Base-by-base conservation (phyloP, 2,329 filamentous ascomycete species). In the Alternaria sp. region DNA sequence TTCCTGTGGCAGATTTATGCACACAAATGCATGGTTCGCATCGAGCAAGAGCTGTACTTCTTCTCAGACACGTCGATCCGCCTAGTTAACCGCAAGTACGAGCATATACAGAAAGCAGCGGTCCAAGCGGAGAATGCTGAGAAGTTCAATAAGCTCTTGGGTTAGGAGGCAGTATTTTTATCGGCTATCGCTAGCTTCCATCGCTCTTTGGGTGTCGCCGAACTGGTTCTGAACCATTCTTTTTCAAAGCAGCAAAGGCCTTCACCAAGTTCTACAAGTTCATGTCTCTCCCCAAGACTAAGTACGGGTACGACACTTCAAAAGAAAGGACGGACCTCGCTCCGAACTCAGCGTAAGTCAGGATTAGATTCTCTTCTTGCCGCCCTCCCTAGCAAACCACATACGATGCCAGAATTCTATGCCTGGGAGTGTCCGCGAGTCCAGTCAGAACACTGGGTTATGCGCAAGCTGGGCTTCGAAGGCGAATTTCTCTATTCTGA, bases 161-260 rank as follows among this genome's bases (percentile, higher is more conserved):
- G 14, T 0, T 26, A 3, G 1, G 24, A 45, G 41, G n/a, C 3
- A 3, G 24, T 42, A 2, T 21, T 21, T 0, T 1, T 0, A 0
- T 41, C 39, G 13, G 34, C 51, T 37, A 51, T 49, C 21, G 33
- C 48, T 14, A 42, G 53, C 24, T 56, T 56, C 56, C 49, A 53
- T 6, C 23, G 44, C 41, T 36, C 58, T 24, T 33, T 54, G 9
- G 58, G 54, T 14, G n/a, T 61, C 23, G 58, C 54, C 0, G 49
- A 61, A 17, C n/a, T 61, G 1, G 58, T 49, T 2, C 13, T 44
- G 2, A 33, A 51, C 3, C 54, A 61, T 51, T 49, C 49, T 1
- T n/a, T 61, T n/a, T 61, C 24, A 54, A 58, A 40, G 58, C 58
- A 11, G 49, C 21, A 0, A 58, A 58, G 6, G 50, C 48, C 0